These are phyloP conservation scores for Talaromyces sp. DNA, from an alignment of 2,329 filamentous ascomycete genomes.

Conservation along the genomic window DNA sequence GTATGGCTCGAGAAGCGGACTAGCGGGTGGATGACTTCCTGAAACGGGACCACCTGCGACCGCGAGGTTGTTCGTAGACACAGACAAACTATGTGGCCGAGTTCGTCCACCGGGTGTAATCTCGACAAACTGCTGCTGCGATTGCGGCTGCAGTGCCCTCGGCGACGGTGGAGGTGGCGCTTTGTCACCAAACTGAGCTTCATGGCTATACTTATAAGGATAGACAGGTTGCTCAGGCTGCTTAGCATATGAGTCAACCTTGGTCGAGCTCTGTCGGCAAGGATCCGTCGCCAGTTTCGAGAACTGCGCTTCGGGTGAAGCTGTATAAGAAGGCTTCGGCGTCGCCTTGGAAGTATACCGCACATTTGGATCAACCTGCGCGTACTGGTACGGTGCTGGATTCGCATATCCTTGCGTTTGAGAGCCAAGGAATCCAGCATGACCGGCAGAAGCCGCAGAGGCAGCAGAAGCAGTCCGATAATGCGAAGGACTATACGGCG, in stretches of 20 bases:
- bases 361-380: constrained; percentile 42
- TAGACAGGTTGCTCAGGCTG: constrained; percentile 21
- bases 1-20: constrained; percentile 88
- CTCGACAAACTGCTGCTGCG: constrained; percentile 34
- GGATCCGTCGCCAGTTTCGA: constrained; percentile 23
- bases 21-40: constrained; percentile 64
- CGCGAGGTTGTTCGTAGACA: constrained; percentile 42
- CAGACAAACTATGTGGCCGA: constrained; percentile 39
- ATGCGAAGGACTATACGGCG: constrained; percentile 28
- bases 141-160: constrained; percentile 8
- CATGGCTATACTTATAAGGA: constrained; percentile 26
- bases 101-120: constrained; percentile 34
- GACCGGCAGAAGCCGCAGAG: no score
- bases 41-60: constrained; percentile 31
- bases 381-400: constrained; percentile 41
- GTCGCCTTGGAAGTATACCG: constrained; percentile 40
- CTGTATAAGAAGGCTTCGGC: constrained; percentile 27
- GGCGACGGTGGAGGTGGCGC: constrained; percentile 1
- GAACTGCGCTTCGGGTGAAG: constrained; percentile 31
- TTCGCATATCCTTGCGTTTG: constrained; percentile 34
- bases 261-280: constrained; percentile 9
- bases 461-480: constrained; percentile 35
- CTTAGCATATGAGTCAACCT: not conserved
- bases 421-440: constrained; percentile 21
- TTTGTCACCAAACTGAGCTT: constrained; percentile 18